phyloP scores from a whole-genome alignment of 176 grass and related monocot genomes.

The Secale cereale region DNA sequence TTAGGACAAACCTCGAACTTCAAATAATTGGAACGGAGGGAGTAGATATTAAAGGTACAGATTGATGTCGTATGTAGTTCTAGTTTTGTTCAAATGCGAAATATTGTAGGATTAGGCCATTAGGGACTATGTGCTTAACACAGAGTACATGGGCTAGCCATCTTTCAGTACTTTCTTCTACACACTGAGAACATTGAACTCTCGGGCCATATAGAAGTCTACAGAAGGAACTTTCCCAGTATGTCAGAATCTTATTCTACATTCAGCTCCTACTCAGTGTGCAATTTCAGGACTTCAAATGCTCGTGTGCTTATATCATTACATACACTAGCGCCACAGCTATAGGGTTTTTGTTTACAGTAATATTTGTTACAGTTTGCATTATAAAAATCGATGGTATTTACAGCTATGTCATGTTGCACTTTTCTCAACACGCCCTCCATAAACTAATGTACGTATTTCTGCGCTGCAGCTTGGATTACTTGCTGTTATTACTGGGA shows the following conservation, averaged over 20 bases:
- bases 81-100: background rate
- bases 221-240: background rate
- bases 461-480: constrained; percentile 46
- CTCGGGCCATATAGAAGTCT: background rate
- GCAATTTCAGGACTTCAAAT: background rate
- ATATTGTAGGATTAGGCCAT: background rate
- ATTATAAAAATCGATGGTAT: background rate
- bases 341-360: background rate
- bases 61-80: background rate
- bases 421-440: background rate
- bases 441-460: background rate
- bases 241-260: background rate
- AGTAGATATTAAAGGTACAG: background rate
- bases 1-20: constrained; percentile 32
- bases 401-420: background rate
- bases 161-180: background rate
- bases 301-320: background rate
- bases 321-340: background rate
- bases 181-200: background rate
- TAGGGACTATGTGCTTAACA: background rate
- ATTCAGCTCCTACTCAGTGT: background rate
- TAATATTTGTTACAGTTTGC: background rate
- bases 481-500: constrained; percentile 54
- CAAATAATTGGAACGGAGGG: background rate
- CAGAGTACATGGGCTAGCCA: background rate